Conservation (phyloP, 768 basidiomycete genomes). For the Harrya chromipes region DNA sequence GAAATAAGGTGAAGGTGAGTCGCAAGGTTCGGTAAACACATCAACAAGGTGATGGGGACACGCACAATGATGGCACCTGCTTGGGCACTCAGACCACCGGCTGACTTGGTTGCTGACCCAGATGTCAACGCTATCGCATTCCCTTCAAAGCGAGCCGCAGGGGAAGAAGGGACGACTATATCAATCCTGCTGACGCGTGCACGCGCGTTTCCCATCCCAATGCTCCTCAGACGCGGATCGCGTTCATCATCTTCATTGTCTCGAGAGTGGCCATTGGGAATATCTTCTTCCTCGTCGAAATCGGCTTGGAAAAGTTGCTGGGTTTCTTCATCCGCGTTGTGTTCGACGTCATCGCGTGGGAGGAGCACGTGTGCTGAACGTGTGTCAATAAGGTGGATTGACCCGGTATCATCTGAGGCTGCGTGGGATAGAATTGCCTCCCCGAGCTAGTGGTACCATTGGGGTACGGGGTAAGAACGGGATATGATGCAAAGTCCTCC, state of each 20-base stretch:
- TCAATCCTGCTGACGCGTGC: conserved; percentile 51
- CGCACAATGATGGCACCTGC: conserved; percentile 84
- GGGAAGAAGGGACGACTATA: conserved; percentile 25
- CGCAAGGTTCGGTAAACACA: neutral
- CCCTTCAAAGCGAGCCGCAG: conserved; percentile 11
- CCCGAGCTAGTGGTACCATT: conserved; percentile 52
- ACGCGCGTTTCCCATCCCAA: conserved; percentile 38
- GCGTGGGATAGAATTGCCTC: conserved; percentile 79
- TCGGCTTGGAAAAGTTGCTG: conserved; percentile 19
- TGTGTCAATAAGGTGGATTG: conserved; percentile 40
- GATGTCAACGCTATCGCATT: conserved; percentile 18
- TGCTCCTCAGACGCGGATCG: conserved; percentile 24
- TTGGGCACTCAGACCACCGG: conserved; percentile 61
- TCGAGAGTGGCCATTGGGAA: neutral
- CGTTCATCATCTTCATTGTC: conserved; percentile 6
- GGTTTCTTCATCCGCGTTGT: conserved; percentile 22
- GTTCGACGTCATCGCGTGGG: conserved; percentile 16
- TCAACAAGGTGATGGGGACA: conserved; percentile 11
- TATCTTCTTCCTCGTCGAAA: conserved; percentile 19
- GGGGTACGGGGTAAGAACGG: conserved; percentile 18
- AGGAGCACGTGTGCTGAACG: conserved; percentile 17
- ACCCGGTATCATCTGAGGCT: conserved; percentile 32
- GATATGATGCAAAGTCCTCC: neutral
- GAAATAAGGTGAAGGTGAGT: neutral
- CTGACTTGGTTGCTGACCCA: conserved; percentile 11